A percentile compares a stretch with the other conserved stretches of the same genome.
These are phyloP conservation scores for Oxytropis ochrocephala DNA, from an alignment of 306 rosid genomes.

Conservation along the genomic window DNA sequence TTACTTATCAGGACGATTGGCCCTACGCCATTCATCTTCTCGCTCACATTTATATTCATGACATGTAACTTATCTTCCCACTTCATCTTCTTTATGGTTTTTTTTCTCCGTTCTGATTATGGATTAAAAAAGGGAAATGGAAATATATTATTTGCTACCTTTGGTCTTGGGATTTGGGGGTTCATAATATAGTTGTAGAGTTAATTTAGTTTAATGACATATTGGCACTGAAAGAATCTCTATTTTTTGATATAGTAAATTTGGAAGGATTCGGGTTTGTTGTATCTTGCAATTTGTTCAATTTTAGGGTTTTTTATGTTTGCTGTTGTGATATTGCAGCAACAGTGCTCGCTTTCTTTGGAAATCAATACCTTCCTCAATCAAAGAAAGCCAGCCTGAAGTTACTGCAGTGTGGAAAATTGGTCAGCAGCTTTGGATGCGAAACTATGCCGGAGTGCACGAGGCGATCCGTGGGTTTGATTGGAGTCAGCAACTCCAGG, in stretches of 20 bases:
- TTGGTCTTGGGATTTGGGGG: no score
- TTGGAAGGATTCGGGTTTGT: not conserved
- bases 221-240: not conserved
- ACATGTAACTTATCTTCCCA: slow-evolving; percentile 42
- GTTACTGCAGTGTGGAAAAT: slow-evolving; percentile 71
- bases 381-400: slow-evolving; percentile 69
- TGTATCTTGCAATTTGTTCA: not conserved
- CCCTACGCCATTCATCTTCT: slow-evolving; percentile 80
- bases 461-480: slow-evolving; percentile 69
- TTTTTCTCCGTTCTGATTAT: not conserved
- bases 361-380: slow-evolving; percentile 62
- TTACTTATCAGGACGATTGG: slow-evolving; percentile 67
- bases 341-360: slow-evolving; percentile 87
- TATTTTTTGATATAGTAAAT: not conserved
- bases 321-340: slow-evolving; percentile 51
- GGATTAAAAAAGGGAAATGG: not conserved
- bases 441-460: slow-evolving; percentile 60
- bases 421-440: slow-evolving; percentile 70
- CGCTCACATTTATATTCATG: slow-evolving; percentile 55
- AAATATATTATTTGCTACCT: no score
- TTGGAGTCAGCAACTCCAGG: slow-evolving; percentile 70
- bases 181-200: not conserved
- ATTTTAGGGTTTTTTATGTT: slow-evolving; percentile 2
- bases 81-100: not conserved
- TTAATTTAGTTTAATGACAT: not conserved